Percentiles rank a stretch among this genome's conserved stretches.
Conservation (phyloP, 108 stramenopile species). For the Asterionellopsis glacialis region DNA sequence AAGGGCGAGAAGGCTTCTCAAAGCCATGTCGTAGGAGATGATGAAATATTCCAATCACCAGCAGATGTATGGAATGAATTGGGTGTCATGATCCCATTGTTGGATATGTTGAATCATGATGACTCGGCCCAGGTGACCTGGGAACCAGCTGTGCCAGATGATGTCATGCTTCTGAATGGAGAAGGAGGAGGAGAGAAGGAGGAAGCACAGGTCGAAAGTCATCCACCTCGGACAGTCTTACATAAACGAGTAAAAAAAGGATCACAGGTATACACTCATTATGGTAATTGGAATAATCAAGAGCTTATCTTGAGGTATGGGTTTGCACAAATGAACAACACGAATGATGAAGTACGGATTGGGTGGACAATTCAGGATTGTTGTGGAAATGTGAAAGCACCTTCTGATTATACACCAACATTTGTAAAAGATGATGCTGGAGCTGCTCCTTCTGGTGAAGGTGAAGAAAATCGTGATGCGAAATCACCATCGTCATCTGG, state of each 20-base stretch:
- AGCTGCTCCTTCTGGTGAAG: neutral
- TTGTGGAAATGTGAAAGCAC: slow-evolving; percentile 58
- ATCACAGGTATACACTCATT: slow-evolving; percentile 65
- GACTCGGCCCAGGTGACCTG: slow-evolving; percentile 61
- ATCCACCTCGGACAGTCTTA: slow-evolving; percentile 28
- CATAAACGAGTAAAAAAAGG: slow-evolving; percentile 69
- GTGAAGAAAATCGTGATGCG: slow-evolving; percentile 51
- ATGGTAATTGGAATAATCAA: slow-evolving; percentile 60
- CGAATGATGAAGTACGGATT: slow-evolving; percentile 53
- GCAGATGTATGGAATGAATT: slow-evolving; percentile 68
- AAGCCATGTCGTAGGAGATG: neutral
- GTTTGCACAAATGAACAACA: slow-evolving; percentile 70
- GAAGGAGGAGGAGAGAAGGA: neutral
- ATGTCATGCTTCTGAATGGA: no score
- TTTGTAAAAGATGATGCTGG: slow-evolving; percentile 26
- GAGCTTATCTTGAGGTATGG: slow-evolving; percentile 74
- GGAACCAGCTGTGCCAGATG: slow-evolving; percentile 23
- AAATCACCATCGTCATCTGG: no score
- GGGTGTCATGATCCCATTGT: slow-evolving; percentile 79
- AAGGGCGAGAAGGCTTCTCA: slow-evolving; percentile 17
- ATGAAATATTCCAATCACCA: slow-evolving; percentile 35
- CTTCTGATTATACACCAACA: slow-evolving; percentile 40
- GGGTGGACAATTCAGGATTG: slow-evolving; percentile 79
- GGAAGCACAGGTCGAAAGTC: slow-evolving; percentile 22
- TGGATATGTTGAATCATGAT: slow-evolving; percentile 90